Evolutionary conservation across 2,329 filamentous ascomycete genomes (phyloP), one percentile per base, ranked within the genome.

Genomic region (Myriangium duriaei): DNA sequence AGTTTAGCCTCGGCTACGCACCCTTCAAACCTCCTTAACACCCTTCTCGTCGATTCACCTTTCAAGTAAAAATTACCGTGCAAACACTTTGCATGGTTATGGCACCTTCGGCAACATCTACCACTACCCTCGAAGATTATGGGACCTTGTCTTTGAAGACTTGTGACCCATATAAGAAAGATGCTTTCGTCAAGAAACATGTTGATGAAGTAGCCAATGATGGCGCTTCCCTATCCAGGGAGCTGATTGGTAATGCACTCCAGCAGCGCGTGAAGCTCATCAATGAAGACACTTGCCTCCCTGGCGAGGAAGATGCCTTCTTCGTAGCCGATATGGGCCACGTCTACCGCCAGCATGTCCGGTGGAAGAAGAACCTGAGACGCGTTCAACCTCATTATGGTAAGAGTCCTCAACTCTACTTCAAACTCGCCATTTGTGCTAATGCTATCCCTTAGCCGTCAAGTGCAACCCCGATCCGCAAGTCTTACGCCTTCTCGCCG

Each of bases 311-410:
- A 66, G 91, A 96, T 64, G 81, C 91, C 43, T 98, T 98, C 67
- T 98, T 93, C 64, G 87, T 98, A 52, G 88, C 86, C 54, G 91
- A 98, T 67, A 77, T 98, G 55, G 91, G 91, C 63, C 86, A 96
- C 68, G 82, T 98, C 59, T 98, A 98, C 67, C 85, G 91, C 64
- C 91, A 98, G 75, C 88, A 96, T 56, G 69, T 96, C 60, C 82
- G 88, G 64, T 98, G 91, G 91, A 96, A 95, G 76, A 75, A 79
- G 69, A 88, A 92, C 58, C 69, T 98, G 55, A 76, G 79, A 50
- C 81, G 88, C 51, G 82, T 98, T 61, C 91, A 87, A 66, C 91
- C 91, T 30, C 95, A 96, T 56, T 98, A 95, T 67, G 85, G 84
- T 87, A 64, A 62, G 77, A 62, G 13, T 34, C 16, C 7, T 10